Evolutionary conservation across 345 rosid genomes (phyloP).

Genomic region (Euphorbia peplus): DNA sequence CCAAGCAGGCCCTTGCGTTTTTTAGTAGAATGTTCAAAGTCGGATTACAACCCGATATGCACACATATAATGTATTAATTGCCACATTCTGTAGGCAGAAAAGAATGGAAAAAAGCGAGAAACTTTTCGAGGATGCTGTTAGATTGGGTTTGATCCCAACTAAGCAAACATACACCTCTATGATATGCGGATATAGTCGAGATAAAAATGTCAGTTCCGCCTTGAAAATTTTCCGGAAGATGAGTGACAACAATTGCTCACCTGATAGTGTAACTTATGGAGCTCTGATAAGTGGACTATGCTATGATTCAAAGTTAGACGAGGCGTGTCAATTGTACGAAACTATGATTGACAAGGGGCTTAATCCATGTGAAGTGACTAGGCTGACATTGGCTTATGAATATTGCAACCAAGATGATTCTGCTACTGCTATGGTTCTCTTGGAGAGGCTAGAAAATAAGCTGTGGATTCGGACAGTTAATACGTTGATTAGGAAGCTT

Average conservation of each 20-base stretch:
- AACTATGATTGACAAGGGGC: conserved; percentile 65
- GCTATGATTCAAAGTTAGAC: conserved; percentile 70
- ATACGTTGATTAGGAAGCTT: conserved; percentile 73
- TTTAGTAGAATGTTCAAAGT: conserved; percentile 60
- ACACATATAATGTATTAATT: conserved; percentile 57
- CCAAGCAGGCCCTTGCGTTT: conserved; percentile 48
- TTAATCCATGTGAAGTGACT: conserved; percentile 77
- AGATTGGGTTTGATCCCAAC: conserved; percentile 62
- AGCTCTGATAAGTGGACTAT: conserved; percentile 77
- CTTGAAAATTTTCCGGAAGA: conserved; percentile 48
- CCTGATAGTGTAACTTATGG: conserved; percentile 79
- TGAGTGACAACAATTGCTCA: conserved; percentile 54
- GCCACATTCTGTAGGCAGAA: conserved; percentile 67
- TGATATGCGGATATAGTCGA: conserved; percentile 70
- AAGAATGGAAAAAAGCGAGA: conserved; percentile 63
- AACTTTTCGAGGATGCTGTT: conserved; percentile 47
- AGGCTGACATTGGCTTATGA: conserved; percentile 80
- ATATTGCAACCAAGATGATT: conserved; percentile 69
- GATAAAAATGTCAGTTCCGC: conserved; percentile 50
- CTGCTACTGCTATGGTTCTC: conserved; percentile 73
- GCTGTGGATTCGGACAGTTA: conserved; percentile 74
- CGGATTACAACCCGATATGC: conserved; percentile 64
- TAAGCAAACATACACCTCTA: conserved; percentile 84
- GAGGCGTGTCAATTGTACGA: conserved; percentile 68
- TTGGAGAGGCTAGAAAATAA: conserved; percentile 74